Conservation (phyloP, 2,329 filamentous ascomycete species). For the Trichocomaceae sp. region DNA sequence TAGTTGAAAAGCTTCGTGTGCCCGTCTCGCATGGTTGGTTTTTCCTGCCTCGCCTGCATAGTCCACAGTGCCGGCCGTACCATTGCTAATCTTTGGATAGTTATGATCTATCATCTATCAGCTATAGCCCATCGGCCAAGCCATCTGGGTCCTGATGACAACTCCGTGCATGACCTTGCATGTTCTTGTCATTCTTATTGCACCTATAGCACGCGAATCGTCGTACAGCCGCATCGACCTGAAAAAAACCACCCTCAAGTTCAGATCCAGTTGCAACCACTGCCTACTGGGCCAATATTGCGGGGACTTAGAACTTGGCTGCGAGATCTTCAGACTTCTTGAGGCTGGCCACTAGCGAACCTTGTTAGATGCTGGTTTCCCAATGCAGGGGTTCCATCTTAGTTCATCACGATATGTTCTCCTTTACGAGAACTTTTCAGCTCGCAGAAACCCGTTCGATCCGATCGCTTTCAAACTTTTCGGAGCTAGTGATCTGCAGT, state of each 20-base stretch:
- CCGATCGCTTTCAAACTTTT: no score
- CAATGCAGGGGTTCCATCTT: not conserved
- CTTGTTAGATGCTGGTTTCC: not conserved
- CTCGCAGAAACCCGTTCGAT: no score
- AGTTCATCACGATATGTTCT: no score
- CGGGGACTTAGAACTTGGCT: not conserved
- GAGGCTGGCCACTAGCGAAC: not conserved
- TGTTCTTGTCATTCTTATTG: not conserved
- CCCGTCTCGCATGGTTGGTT: not conserved
- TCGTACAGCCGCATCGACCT: not conserved
- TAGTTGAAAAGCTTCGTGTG: not conserved
- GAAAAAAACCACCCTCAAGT: not conserved
- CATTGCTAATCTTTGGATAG: not conserved
- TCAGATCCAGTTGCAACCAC: not conserved
- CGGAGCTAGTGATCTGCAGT: no score
- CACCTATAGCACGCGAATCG: no score
- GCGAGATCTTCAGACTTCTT: not conserved
- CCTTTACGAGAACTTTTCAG: not conserved
- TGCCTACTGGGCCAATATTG: not conserved
- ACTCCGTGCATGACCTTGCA: not conserved
- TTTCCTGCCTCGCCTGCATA: not conserved
- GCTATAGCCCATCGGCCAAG: not conserved
- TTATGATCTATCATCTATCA: constrained; percentile 11
- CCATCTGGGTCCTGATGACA: not conserved
- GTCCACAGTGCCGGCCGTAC: not conserved